These are phyloP conservation scores for Paecilomyces fulvus DNA, from an alignment of 2,329 filamentous ascomycete genomes.

Conservation along the genomic window DNA sequence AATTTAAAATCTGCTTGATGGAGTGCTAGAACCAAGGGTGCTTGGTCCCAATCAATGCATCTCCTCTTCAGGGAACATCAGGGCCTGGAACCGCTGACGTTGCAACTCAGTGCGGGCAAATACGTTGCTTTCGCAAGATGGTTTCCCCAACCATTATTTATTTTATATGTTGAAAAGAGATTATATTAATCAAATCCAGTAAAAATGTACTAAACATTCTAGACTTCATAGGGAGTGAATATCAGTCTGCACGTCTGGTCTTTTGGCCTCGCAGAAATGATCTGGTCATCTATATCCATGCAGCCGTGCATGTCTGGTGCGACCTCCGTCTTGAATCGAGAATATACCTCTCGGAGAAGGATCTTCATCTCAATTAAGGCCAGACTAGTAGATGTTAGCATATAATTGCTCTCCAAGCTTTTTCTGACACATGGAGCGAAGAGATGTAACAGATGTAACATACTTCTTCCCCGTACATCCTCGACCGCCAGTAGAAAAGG, in stretches of 20 bases:
- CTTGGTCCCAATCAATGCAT: too few species aligned
- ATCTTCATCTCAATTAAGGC: slow-evolving; percentile 61
- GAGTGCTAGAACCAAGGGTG: too few species aligned
- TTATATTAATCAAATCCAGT: not conserved
- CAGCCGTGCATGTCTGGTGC: slow-evolving; percentile 47
- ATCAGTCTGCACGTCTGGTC: slow-evolving; percentile 50
- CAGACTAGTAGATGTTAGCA: slow-evolving; percentile 33
- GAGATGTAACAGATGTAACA: slow-evolving; percentile 32
- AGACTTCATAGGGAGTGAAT: slow-evolving; percentile 6
- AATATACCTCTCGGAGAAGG: slow-evolving; percentile 54
- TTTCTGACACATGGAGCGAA: not conserved
- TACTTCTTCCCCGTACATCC: slow-evolving; percentile 51
- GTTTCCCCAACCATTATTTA: too few species aligned
- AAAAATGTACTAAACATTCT: not conserved
- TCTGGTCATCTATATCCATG: slow-evolving; percentile 59
- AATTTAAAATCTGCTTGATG: too few species aligned
- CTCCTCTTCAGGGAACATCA: too few species aligned
- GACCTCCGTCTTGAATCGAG: slow-evolving; percentile 43
- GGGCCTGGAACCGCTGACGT: too few species aligned
- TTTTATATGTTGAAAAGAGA: not conserved
- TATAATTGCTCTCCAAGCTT: not conserved
- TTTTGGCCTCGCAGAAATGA: slow-evolving; percentile 56
- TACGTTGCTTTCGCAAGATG: too few species aligned
- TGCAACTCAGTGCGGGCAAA: too few species aligned
- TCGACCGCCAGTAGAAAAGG: slow-evolving; percentile 57